phyloP scores from a whole-genome alignment of 495 filamentous ascomycete species.

The Penicillium atrosanguineum region DNA sequence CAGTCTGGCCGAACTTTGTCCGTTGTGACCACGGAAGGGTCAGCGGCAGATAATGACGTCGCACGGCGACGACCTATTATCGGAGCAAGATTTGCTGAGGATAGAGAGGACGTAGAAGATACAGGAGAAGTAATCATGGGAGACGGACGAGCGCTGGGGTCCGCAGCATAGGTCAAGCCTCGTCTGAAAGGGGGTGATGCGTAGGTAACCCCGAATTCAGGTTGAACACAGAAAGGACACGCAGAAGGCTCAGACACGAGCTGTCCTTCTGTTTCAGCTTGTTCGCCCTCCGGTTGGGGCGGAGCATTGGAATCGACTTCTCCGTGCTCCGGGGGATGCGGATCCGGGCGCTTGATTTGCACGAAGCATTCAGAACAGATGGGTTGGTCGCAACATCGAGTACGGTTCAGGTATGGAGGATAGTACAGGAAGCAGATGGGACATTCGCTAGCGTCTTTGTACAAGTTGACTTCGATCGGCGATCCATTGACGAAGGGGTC shows the following conservation, averaged over 20 bases:
- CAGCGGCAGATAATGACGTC: slow-evolving; percentile 77
- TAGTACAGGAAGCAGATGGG: slow-evolving; percentile 97
- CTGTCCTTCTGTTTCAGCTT: slow-evolving; percentile 53
- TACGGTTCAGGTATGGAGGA: slow-evolving; percentile 93
- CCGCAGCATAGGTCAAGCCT: slow-evolving; percentile 68
- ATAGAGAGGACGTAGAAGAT: slow-evolving; percentile 58
- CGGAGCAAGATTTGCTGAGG: slow-evolving; percentile 35
- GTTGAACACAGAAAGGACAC: slow-evolving; percentile 93
- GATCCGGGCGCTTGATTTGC: slow-evolving; percentile 95
- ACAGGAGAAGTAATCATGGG: slow-evolving; percentile 63
- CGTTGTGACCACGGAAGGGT: slow-evolving; percentile 82
- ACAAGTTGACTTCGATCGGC: slow-evolving; percentile 84
- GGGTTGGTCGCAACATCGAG: slow-evolving; percentile 90
- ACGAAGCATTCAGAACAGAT: slow-evolving; percentile 99
- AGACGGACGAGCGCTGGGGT: slow-evolving; percentile 39
- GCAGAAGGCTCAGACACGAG: slow-evolving; percentile 88
- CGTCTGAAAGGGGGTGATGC: slow-evolving; percentile 83
- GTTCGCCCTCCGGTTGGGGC: slow-evolving; percentile 36
- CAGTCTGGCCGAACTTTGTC: slow-evolving; percentile 92
- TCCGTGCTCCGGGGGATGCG: slow-evolving; percentile 87
- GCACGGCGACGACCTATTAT: slow-evolving; percentile 59
- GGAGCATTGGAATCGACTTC: slow-evolving; percentile 51
- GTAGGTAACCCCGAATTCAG: slow-evolving; percentile 93
- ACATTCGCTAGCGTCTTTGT: slow-evolving; percentile 87
- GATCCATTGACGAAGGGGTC: slow-evolving; percentile 92